Conservation (phyloP, 108 stramenopile species). For the Skeletonema costatum region DNA sequence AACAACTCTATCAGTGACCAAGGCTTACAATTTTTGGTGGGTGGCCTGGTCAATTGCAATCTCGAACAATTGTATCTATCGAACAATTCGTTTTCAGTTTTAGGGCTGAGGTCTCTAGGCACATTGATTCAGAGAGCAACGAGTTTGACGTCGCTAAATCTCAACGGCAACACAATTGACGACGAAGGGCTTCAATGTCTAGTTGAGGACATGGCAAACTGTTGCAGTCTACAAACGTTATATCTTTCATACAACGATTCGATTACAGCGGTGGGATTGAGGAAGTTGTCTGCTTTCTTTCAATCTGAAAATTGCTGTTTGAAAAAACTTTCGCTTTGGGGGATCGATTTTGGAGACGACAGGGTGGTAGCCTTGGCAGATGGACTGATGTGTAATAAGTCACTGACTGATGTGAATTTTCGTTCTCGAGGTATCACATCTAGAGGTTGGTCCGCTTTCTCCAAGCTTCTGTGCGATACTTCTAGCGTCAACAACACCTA, state of each 20-base stretch:
- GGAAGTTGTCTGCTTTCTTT: neutral
- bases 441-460: too few species aligned
- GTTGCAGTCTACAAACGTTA: neutral
- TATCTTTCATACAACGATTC: neutral
- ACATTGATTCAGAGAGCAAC: neutral
- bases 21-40: neutral
- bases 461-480: too few species aligned
- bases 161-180: neutral
- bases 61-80: neutral
- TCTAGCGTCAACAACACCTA: too few species aligned
- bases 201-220: neutral
- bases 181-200: neutral
- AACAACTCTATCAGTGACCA: neutral
- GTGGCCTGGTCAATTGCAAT: too few species aligned
- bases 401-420: neutral
- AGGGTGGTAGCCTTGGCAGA: neutral
- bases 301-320: neutral
- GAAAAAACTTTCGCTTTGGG: neutral
- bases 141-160: neutral
- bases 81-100: neutral
- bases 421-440: too few species aligned
- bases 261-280: neutral
- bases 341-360: neutral
- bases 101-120: neutral
- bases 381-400: neutral